phyloP scores from a whole-genome alignment of 2,329 filamentous ascomycete species.

The Diaporthe ampelina region DNA sequence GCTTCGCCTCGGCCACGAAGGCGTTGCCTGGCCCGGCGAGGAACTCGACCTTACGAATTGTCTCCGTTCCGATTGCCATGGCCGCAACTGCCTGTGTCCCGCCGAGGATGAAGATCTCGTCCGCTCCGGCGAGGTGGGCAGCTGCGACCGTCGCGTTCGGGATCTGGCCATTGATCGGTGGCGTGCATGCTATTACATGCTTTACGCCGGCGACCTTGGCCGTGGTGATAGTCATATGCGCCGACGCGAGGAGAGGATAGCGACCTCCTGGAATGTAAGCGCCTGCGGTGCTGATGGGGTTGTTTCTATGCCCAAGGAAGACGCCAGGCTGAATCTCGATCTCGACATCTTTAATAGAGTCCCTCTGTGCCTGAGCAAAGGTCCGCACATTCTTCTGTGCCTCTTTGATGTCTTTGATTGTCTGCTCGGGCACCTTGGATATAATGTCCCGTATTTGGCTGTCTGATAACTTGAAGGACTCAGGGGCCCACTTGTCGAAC shows the following conservation, averaged over 20 bases:
- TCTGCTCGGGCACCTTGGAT: conserved; percentile 59
- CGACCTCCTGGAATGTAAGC: conserved; percentile 65
- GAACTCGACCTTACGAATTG: conserved; percentile 63
- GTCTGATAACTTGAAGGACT: conserved; percentile 61
- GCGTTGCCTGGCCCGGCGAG: conserved; percentile 67
- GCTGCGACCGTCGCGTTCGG: conserved; percentile 64
- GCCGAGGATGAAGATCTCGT: conserved; percentile 64
- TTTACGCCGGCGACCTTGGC: conserved; percentile 67
- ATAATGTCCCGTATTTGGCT: conserved; percentile 60
- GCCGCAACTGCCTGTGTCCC: conserved; percentile 67
- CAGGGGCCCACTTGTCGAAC: conserved; percentile 67
- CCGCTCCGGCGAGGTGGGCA: conserved; percentile 63
- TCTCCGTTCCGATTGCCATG: conserved; percentile 65
- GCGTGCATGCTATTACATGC: conserved; percentile 65
- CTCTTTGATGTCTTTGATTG: conserved; percentile 53
- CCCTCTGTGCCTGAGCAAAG: conserved; percentile 63
- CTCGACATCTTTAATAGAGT: conserved; percentile 63
- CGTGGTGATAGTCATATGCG: conserved; percentile 69
- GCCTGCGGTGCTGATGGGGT: conserved; percentile 61
- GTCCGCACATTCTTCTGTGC: conserved; percentile 63
- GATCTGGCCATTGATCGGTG: conserved; percentile 62
- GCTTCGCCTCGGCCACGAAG: conserved; percentile 68
- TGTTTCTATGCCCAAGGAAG: conserved; percentile 64
- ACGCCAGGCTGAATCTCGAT: conserved; percentile 64
- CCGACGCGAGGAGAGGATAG: conserved; percentile 66